These are phyloP conservation scores for Symbiotaphrina buchneri DNA, from an alignment of 495 filamentous ascomycete genomes.

Conservation along the genomic window DNA sequence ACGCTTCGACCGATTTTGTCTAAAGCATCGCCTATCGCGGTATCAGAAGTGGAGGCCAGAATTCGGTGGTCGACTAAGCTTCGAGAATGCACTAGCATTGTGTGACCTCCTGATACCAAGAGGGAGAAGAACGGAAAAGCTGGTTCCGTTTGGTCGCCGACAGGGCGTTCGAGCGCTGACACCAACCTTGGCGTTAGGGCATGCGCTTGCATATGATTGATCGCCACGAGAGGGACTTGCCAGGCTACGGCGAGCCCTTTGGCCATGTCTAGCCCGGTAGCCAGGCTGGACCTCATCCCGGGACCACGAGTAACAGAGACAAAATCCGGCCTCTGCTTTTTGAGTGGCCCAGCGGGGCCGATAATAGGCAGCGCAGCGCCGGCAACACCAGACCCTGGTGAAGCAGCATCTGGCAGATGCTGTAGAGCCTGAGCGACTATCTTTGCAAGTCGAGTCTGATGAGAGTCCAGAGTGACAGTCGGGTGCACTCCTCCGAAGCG, in stretches of 20 bases:
- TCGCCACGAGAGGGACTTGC: constrained; percentile 58
- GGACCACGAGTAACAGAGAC: constrained; percentile 74
- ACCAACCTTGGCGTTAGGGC: constrained; percentile 72
- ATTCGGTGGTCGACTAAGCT: constrained; percentile 42
- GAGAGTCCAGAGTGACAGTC: constrained; percentile 42
- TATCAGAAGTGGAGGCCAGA: constrained; percentile 45
- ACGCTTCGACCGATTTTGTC: constrained; percentile 69
- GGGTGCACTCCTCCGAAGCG: constrained; percentile 60
- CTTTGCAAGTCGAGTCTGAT: constrained; percentile 39
- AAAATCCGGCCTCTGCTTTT: constrained; percentile 44
- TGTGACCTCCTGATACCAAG: constrained; percentile 86
- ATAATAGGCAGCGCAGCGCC: not conserved
- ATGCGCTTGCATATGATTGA: constrained; percentile 97
- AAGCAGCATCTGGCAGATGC: constrained; percentile 20
- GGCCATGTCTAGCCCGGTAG: constrained; percentile 57
- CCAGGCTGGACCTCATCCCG: constrained; percentile 58
- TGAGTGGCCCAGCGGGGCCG: not conserved
- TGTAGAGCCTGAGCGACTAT: constrained; percentile 42
- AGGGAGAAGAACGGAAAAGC: constrained; percentile 70
- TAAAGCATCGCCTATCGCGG: constrained; percentile 65
- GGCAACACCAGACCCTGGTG: constrained; percentile 4
- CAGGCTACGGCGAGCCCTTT: constrained; percentile 74
- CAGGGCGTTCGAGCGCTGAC: constrained; percentile 22
- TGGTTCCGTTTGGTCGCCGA: constrained; percentile 7
- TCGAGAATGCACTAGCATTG: constrained; percentile 53